Evolutionary conservation across 129 eudicot genomes (phyloP), one percentile per base, ranked within the genome.

Genomic region (Rutidosis leptorrhynchoides): DNA sequence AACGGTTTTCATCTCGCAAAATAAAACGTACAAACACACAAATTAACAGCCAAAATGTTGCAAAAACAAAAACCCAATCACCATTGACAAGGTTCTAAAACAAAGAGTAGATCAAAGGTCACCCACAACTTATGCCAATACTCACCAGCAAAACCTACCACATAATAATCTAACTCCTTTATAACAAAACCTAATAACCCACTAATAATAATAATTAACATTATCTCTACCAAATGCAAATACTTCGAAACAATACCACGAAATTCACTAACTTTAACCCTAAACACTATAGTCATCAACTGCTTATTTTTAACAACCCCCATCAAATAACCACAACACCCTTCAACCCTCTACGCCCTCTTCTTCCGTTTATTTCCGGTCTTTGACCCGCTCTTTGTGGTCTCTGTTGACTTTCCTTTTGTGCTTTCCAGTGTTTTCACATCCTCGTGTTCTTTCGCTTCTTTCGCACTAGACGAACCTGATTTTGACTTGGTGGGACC

Each of bases 281-380:
- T 75, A 75, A 49, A 33, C 79, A 64, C 78, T 64, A 64, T 51
- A n/a, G 76, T 62, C 70, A 53, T 16, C 51, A 71, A 71, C 78
- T 67, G 72, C 72, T 42, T 52, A 55, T 55, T 64, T 68, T 45
- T n/a, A 58, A 65, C 73, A 68, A 17, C 30, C 57, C 12, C 63
- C 55, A 26, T 20, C 73, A 25, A 49, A 74, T 75, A 58, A 23
- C 62, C 48, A 22, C 73, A 58, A 74, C 58, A 73, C 61, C 69
- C 61, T 75, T 75, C 68, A 68, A 58, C 62, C 25, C 55, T 64
- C 62, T 71, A 62, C 24, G 67, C 58, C 79, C 80, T 83, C 78
- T 66, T 73, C 74, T 66, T 76, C 26, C 89, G 75, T 72, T 85
- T 89, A 79, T 66, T 76, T 37, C 89, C 73, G 60, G 83, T 89